Percentiles rank a stretch among this genome's conserved stretches.
phyloP scores from a whole-genome alignment of 768 basidiomycete genomes.

The Boletus subcaerulescens region DNA sequence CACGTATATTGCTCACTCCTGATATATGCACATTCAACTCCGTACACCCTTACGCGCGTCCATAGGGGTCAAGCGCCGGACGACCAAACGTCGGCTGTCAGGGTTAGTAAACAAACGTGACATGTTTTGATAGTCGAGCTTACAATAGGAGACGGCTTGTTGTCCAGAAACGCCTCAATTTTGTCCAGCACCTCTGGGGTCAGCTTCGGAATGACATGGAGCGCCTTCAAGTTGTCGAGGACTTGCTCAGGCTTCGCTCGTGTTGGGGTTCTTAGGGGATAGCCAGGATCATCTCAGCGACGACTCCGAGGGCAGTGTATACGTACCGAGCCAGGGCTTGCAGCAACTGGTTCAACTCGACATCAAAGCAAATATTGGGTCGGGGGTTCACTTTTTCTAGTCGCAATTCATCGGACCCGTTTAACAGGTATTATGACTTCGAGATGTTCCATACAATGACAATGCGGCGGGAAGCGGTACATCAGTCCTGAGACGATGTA shows the following conservation, averaged over 20 bases:
- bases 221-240: slow-evolving; percentile 47
- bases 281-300: too few relatives aligned
- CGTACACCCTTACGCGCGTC: slow-evolving; percentile 16
- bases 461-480: too few relatives aligned
- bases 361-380: too few relatives aligned
- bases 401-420: too few relatives aligned
- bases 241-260: slow-evolving; percentile 46
- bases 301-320: too few relatives aligned
- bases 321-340: too few relatives aligned
- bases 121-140: slow-evolving; percentile 1
- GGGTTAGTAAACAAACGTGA: background rate
- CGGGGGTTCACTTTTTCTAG: too few relatives aligned
- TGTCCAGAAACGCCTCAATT: slow-evolving; percentile 52
- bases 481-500: too few relatives aligned
- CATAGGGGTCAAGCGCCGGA: slow-evolving; percentile 27
- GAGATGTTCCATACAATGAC: too few relatives aligned
- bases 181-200: slow-evolving; percentile 48
- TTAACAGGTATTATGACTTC: too few relatives aligned
- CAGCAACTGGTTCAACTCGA: too few relatives aligned
- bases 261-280: slow-evolving; percentile 49
- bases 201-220: slow-evolving; percentile 53
- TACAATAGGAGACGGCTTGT: slow-evolving; percentile 33
- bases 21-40: background rate
- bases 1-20: background rate
- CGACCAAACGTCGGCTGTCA: slow-evolving; percentile 27